These are phyloP conservation scores for Tolypocladium nubicola DNA, from an alignment of 2,329 filamentous ascomycete genomes.

Conservation along the genomic window DNA sequence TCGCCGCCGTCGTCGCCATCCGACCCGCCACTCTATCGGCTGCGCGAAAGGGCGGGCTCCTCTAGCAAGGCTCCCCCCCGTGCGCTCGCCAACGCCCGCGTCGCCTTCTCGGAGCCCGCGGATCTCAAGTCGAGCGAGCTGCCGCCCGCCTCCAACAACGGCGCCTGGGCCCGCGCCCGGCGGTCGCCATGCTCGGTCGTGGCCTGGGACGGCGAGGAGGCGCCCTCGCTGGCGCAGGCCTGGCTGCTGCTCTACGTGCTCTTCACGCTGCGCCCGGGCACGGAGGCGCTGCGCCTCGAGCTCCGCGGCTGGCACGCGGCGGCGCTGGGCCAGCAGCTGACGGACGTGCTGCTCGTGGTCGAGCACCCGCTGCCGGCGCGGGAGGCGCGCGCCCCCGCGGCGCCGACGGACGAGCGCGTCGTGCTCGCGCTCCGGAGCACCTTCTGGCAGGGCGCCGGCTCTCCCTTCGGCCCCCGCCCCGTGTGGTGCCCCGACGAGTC, in stretches of 20 bases:
- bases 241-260: slow-evolving; percentile 44
- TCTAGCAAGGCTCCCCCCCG: slow-evolving; percentile 16
- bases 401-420: slow-evolving; percentile 18
- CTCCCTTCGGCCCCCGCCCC: slow-evolving; percentile 53
- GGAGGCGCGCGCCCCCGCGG: slow-evolving; percentile 13
- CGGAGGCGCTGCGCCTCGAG: slow-evolving; percentile 37
- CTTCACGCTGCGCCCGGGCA: slow-evolving; percentile 36
- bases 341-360: slow-evolving; percentile 36
- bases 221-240: slow-evolving; percentile 36
- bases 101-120: slow-evolving; percentile 35
- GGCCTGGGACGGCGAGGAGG: slow-evolving; percentile 28
- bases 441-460: slow-evolving; percentile 63
- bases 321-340: slow-evolving; percentile 27
- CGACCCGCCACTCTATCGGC: slow-evolving; percentile 20
- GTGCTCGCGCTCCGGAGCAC: slow-evolving; percentile 38
- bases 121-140: slow-evolving; percentile 38
- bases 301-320: slow-evolving; percentile 27
- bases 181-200: slow-evolving; percentile 37
- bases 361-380: slow-evolving; percentile 31
- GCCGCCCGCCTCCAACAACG: slow-evolving; percentile 41
- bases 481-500: slow-evolving; percentile 45
- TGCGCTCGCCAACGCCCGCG: slow-evolving; percentile 19
- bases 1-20: background rate
- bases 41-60: slow-evolving; percentile 18
- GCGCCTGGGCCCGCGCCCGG: slow-evolving; percentile 44